Conservation (phyloP, 176 grass and related monocot genomes). For the Dendrocalamus sinicus region DNA sequence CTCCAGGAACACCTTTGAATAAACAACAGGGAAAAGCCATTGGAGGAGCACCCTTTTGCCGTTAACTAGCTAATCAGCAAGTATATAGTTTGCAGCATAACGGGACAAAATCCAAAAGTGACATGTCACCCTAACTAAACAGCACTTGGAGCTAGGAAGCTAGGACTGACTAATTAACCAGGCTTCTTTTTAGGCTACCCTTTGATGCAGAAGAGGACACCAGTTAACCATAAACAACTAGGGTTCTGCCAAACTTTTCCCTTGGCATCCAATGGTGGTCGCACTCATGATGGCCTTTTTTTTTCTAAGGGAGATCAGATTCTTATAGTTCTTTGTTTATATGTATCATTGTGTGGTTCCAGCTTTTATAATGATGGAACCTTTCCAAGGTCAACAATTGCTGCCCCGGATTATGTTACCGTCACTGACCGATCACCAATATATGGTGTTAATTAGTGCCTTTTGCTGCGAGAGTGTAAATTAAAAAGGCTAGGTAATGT, state of each 20-base stretch:
- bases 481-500: not conserved
- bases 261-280: slow-evolving; percentile 46
- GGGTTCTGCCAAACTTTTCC: slow-evolving; percentile 44
- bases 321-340: not conserved
- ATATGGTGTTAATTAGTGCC: too few relatives aligned
- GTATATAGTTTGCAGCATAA: slow-evolving; percentile 29
- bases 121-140: slow-evolving; percentile 41
- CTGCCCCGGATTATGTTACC: slow-evolving; percentile 44
- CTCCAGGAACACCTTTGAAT: slow-evolving; percentile 20
- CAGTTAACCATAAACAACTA: slow-evolving; percentile 38
- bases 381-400: slow-evolving; percentile 63
- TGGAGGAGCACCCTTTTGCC: slow-evolving; percentile 29
- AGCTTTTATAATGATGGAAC: slow-evolving; percentile 27
- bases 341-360: not conserved
- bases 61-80: slow-evolving; percentile 50
- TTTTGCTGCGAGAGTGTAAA: not conserved
- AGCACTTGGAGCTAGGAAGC: slow-evolving; percentile 11
- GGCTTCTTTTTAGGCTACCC: not conserved
- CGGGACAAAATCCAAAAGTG: slow-evolving; percentile 46
- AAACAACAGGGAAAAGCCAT: slow-evolving; percentile 36
- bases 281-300: slow-evolving; percentile 39
- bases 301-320: slow-evolving; percentile 25
- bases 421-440: not conserved
- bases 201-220: slow-evolving; percentile 5
- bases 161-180: slow-evolving; percentile 24